Conservation (phyloP, 2,329 filamentous ascomycete species). For the Westerdykella sp. region DNA sequence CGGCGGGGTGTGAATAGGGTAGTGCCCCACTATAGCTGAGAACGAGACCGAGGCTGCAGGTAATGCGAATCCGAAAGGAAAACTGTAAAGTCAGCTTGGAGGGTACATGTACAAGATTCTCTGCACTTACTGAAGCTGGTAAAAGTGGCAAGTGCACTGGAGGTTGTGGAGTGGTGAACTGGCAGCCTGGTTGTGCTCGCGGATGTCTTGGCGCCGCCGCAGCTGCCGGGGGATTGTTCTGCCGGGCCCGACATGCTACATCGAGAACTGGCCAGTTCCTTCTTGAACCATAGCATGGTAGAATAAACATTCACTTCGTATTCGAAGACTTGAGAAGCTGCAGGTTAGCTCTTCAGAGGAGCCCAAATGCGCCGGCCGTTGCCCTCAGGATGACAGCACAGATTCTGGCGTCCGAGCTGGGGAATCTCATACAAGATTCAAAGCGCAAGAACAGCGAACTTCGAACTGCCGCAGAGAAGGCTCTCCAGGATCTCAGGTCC, state of each 20-base stretch:
- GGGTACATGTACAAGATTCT: no score
- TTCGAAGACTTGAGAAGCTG: background rate
- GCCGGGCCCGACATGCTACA: no score
- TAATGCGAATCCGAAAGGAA: background rate
- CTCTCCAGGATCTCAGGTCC: constrained; percentile 78
- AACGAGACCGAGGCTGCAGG: no score
- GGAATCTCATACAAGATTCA: constrained; percentile 88
- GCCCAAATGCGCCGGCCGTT: constrained; percentile 18
- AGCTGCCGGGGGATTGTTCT: no score
- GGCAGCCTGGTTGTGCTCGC: background rate
- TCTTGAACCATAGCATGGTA: background rate
- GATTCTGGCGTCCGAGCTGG: constrained; percentile 79
- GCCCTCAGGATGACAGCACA: constrained; percentile 72
- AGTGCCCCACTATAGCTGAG: no score
- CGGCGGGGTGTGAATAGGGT: no score
- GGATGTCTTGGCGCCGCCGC: background rate
- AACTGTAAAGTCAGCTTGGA: background rate
- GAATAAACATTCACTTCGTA: background rate
- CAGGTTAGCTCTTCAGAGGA: no score
- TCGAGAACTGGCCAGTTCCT: background rate
- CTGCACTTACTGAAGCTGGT: no score
- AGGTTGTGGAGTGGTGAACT: background rate
- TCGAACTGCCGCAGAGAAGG: constrained; percentile 86
- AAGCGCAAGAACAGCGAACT: constrained; percentile 91
- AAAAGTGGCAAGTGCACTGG: background rate